Evolutionary conservation across 2,329 filamentous ascomycete genomes (phyloP), one percentile per base, ranked within the genome.

Genomic region (Venturia asperata): DNA sequence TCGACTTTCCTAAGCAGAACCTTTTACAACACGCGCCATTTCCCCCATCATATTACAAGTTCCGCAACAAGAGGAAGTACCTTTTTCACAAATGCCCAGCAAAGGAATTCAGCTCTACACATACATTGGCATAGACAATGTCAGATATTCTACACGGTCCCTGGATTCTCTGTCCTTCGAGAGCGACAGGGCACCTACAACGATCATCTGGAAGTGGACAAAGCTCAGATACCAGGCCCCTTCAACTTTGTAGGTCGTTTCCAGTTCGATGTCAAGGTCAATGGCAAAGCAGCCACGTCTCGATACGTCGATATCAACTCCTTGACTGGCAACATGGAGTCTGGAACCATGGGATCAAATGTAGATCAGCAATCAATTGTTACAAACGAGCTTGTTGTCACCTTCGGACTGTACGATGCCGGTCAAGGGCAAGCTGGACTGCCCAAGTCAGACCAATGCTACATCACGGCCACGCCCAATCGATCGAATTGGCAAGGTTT

Each of bases 231-330:
- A 43, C 67, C 72, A 19, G 74, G 72, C 42, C 66, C 73, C 60
- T 78, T 81, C 70, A 75, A 79, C 67, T 80, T 78, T 68, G 73
- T 72, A 0, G 80, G 80, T 1, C 74, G 73, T 17, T 82, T 82
- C 67, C 71, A 73, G 5, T 81, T 78, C 70, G 73, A 75, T 69
- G 74, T 77, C 6, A 73, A 76, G 1, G 72, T 74, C 7, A 70
- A 77, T 65, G 75, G 75, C 10, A 74, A 75, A 9, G 74, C 77
- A 17, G 68, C 82, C 49, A 76, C 74, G 0, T 74, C 75, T 65
- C 76, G 80, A 72, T 80, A 75, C 73, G 73, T 79, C 62, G 74
- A 79, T 6, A 75, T 82, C 69, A 81, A 82, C 67, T 73, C 75
- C 56, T 66, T 81, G 47, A 80, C 79, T 0, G 80, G 80, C 39